Conservation (phyloP, 2,329 filamentous ascomycete species). For the Sporothrix euskadiensis region DNA sequence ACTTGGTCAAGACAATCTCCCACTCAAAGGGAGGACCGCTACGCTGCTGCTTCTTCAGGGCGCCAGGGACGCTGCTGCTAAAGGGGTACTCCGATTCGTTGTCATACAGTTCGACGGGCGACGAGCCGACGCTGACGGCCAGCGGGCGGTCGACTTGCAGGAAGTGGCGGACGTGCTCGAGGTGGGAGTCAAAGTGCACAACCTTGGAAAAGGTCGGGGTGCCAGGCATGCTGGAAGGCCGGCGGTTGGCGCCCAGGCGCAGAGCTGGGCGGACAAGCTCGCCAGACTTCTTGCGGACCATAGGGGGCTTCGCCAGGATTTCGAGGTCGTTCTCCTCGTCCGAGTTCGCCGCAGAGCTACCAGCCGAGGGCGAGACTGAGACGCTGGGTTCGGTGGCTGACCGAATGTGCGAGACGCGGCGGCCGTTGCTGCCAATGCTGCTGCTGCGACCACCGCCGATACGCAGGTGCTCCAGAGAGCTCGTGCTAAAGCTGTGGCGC, state of each 20-base stretch:
- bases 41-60: conserved; percentile 34
- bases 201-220: conserved; percentile 95
- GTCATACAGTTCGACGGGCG: conserved; percentile 84
- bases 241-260: conserved; percentile 72
- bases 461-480: conserved; percentile 47
- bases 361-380: conserved; percentile 48
- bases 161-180: conserved; percentile 96
- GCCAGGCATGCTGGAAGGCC: conserved; percentile 95
- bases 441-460: conserved; percentile 38
- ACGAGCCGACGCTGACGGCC: conserved; percentile 93
- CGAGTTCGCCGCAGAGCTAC: conserved; percentile 54
- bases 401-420: conserved; percentile 52
- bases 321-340: conserved; percentile 66
- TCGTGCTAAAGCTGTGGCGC: conserved; percentile 52
- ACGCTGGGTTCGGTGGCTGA: conserved; percentile 58
- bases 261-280: conserved; percentile 93
- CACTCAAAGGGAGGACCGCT: conserved; percentile 68
- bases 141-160: conserved; percentile 89
- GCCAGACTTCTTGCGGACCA: conserved; percentile 97
- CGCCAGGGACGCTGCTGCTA: conserved; percentile 48
- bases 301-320: conserved; percentile 77
- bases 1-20: conserved; percentile 84
- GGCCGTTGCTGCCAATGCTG: conserved; percentile 48
- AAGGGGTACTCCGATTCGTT: conserved; percentile 91
- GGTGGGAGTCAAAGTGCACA: conserved; percentile 96